These are phyloP conservation scores for Colletotrichum tropicicola DNA, from an alignment of 2,329 filamentous ascomycete genomes.

Conservation along the genomic window DNA sequence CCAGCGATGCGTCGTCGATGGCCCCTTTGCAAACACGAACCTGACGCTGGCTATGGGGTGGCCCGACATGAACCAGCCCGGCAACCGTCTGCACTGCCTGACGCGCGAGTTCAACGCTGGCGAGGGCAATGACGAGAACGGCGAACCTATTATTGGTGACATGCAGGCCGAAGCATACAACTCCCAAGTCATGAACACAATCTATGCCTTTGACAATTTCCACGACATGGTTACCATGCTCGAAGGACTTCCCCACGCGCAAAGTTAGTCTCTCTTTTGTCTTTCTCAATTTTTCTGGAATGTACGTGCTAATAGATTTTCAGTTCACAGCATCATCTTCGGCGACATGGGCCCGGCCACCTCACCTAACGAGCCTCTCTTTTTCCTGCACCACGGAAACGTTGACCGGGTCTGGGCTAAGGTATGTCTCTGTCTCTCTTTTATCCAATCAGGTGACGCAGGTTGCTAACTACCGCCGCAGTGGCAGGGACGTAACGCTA, in stretches of 20 bases:
- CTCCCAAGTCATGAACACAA: constrained; percentile 27
- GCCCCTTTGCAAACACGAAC: constrained; percentile 34
- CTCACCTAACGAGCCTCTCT: constrained; percentile 39
- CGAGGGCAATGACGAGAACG: constrained; percentile 21
- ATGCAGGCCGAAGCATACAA: constrained; percentile 30
- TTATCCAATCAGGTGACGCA: too few species aligned
- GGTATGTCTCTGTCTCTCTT: neutral
- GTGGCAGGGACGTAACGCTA: constrained; percentile 32
- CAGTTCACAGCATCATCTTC: constrained; percentile 32
- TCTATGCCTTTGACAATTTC: constrained; percentile 29
- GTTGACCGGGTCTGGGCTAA: constrained; percentile 38
- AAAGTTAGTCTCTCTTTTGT: constrained; percentile 10
- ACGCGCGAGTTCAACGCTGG: constrained; percentile 33
- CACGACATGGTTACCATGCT: constrained; percentile 28
- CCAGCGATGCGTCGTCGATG: constrained; percentile 34
- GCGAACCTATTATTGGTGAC: constrained; percentile 29
- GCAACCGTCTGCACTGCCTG: constrained; percentile 32
- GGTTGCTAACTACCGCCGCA: constrained; percentile 3
- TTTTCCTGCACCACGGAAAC: constrained; percentile 40
- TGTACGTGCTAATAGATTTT: neutral
- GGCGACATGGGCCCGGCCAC: constrained; percentile 38
- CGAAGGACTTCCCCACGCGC: constrained; percentile 32
- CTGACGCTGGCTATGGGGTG: constrained; percentile 31
- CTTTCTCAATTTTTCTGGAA: neutral
- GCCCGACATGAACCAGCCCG: constrained; percentile 27